A percentile compares a stretch with the other conserved stretches of the same genome.
phyloP scores from a whole-genome alignment of 805 yeast genomes.

The Candida caryicola region DNA sequence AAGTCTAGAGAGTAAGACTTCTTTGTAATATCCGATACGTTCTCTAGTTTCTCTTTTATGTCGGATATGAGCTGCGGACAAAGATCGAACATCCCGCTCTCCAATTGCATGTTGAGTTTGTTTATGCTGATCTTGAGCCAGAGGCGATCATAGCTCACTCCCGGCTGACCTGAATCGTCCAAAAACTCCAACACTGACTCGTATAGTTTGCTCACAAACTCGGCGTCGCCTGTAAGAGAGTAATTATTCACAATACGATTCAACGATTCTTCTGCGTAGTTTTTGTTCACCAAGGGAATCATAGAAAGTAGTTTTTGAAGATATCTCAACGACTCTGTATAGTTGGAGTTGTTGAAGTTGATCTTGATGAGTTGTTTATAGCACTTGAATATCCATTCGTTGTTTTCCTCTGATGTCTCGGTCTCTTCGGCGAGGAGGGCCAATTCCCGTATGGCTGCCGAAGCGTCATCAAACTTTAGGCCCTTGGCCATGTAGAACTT shows the following conservation, averaged over 20 bases:
- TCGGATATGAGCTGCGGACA: conserved; percentile 33
- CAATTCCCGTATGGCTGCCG: conserved; percentile 23
- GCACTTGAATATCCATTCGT: conserved; percentile 38
- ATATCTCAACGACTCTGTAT: conserved; percentile 19
- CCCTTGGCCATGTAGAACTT: conserved; percentile 39
- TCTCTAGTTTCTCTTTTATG: conserved; percentile 37
- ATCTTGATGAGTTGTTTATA: conserved; percentile 42
- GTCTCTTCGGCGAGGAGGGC: conserved; percentile 12
- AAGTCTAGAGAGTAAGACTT: conserved; percentile 57
- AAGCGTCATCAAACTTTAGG: conserved; percentile 31
- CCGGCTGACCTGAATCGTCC: conserved; percentile 7
- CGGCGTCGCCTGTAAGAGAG: conserved; percentile 23
- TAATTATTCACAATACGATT: conserved; percentile 35
- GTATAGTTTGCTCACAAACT: conserved; percentile 30
- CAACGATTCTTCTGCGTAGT: conserved; percentile 39
- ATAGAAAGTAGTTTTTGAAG: conserved; percentile 22
- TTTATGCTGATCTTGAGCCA: conserved; percentile 49
- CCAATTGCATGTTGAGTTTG: conserved; percentile 37
- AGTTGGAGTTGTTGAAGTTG: conserved; percentile 20
- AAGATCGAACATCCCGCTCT: conserved; percentile 26
- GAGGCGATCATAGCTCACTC: conserved; percentile 14
- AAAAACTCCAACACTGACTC: conserved; percentile 29
- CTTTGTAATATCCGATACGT: conserved; percentile 43
- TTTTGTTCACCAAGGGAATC: conserved; percentile 27
- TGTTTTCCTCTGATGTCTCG: conserved; percentile 11